Base-by-base conservation (phyloP, 148 eudicot species). In the Silene latifolia region DNA sequence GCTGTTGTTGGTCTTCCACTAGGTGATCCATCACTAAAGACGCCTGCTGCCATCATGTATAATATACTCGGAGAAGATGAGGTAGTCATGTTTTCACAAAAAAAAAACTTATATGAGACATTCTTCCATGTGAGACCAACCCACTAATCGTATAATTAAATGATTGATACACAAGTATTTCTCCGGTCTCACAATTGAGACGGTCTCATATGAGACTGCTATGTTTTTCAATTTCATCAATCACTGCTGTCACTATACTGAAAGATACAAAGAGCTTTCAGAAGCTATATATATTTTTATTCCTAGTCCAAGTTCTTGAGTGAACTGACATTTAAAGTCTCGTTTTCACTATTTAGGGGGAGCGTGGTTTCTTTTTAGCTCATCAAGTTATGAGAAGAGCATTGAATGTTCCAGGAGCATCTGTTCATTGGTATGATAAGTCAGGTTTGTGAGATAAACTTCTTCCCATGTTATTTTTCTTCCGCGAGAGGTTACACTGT, bases 1-100 rank as follows among this genome's bases (percentile, higher is more conserved):
- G 98, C 98, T 46, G 88, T 95, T 77, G 72, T 92, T 78, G 98
- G 98, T 72, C 96, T 95, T 76, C 98, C 93, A 46, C 91, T 95
- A 35, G 98, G 98, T 74, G 92, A 92, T 85, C 91, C 96, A 67
- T 90, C 98, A 61, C 86, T 95, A 97, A 95, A 95, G 86, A 83
- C 90, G 76, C 89, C 86, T 75, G 97, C 98, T 84, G 87, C 96
- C 32, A 77, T 92, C 67, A 92, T 95, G 98, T 92, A 90, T 79
- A 95, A 95, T 66, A 90, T 95, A 75, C 84, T 95, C n/a, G 98
- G 98, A 63, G 98, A 92, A 90, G 97, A 86, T 17, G 98, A 95
- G 89, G 98, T 92, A 51, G 82, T 60, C 63, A 25, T 73, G 14
- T 53, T 78, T 62, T 66, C 0, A 29, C 54, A n/a, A n/a, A n/a